Evolutionary conservation across 352 stramenopile species (phyloP), one percentile per base, ranked within the genome.

Genomic region (Peronospora belbahrii): DNA sequence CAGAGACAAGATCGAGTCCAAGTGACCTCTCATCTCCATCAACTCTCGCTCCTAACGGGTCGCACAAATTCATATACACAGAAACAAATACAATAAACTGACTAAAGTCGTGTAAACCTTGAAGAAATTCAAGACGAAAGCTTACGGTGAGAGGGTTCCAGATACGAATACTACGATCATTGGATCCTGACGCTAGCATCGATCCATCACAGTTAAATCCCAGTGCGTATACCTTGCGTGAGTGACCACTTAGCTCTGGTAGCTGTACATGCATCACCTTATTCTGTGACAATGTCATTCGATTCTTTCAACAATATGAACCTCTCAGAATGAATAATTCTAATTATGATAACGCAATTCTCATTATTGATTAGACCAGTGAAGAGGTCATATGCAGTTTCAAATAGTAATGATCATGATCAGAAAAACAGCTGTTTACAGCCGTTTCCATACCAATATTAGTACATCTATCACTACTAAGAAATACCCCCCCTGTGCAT

Each of bases 221-320:
- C 14, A 93, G 66, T 37, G 78, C 78, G 25, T 81, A 90, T n/a
- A 85, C 78, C 42, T 84, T 81, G 34, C 75, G 67, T 25, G 76
- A 85, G 62, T 93, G 81, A 18, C 81, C 81, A 41, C 74, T 83
- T 28, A 93, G 66, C 63, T 93, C 81, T 6, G 76, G 70, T 32
- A 89, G 65, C 52, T 85, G 69, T 49, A 61, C 49, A 48, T 70
- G 73, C 31, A 56, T 42, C 43, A 56, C 43, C 24, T 44, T 65
- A 20, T 36, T 39, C 11, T 49, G 35, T 19, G 23, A 36, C 9
- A 49, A n/a, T 13, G 47, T 24, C 57, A 66, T 59, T 28, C 3
- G n/a, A n/a, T n/a, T n/a, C n/a, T n/a, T n/a, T n/a, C n/a, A n/a
- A n/a, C n/a, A n/a, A 28, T 11, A 9, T 11, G 8, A 2, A 28